Base-by-base conservation (phyloP, 805 yeast species). In the Spathaspora boniae region DNA sequence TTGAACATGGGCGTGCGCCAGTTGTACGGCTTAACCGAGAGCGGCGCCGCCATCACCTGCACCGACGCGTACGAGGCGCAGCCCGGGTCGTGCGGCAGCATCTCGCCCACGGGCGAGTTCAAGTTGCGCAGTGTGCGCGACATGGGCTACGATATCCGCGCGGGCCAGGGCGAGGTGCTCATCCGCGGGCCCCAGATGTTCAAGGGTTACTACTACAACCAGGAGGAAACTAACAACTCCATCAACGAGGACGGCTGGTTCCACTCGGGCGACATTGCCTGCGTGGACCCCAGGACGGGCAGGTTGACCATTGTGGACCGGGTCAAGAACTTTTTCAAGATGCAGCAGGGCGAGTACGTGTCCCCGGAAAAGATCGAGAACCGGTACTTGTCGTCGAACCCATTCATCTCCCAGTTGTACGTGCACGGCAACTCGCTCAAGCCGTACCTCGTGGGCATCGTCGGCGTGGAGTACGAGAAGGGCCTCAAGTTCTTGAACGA, bases 331-430 rank as follows among this genome's bases (percentile, higher is more conserved):
- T 82, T 82, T 58, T 82, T 81, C 68, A 82, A 82, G 43, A 51
- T 62, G 45, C 49, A 63, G 1, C 68, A 62, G 39, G 68, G 68
- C 32, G 68, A 62, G 56, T 82, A 80, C 56, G 72, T 82, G 34
- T 81, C 86, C 1, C 82, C 86, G 8, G 89, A 82, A 49, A 79
- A 74, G 57, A 74, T 82, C 45, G 88, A 82, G 48, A 79, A 76
- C 47, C 56, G 62, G 9, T 81, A 82, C 52, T 50, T 76, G 23
- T 64, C 80, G 1, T 59, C 65, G 15, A 68, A 72, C 44, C 68
- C 81, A 1, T 24, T 51, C 1, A 51, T 77, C 18, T 47, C 69
- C 5, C 86, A 80, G 53, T 46, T 76, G 6, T 79, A 70, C 49
- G 75, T 70, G 3, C 78, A 77, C 46, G 88, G 88, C 19, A 77